Percentiles rank a stretch among this genome's conserved stretches.
Conservation (phyloP, 169 alveolate species). For the Theileria sp. region DNA sequence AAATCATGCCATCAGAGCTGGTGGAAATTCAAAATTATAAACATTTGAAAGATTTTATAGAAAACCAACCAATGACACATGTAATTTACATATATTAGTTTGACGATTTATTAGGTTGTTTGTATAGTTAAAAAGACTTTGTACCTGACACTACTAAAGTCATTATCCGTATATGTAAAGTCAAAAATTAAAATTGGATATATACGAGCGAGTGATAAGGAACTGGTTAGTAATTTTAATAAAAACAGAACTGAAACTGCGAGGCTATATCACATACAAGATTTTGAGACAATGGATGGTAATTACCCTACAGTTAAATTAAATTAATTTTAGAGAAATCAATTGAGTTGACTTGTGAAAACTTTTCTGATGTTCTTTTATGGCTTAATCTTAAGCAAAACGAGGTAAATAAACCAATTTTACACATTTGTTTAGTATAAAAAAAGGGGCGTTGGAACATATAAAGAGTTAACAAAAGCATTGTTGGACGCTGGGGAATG, state of each 20-base stretch:
- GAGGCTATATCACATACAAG: conserved; percentile 61
- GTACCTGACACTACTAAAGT: conserved; percentile 65
- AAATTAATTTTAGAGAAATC: conserved; percentile 22
- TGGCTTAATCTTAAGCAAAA: conserved; percentile 39
- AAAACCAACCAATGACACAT: conserved; percentile 18
- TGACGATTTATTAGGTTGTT: conserved; percentile 41
- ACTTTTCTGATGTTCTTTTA: conserved; percentile 41
- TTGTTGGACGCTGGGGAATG: conserved; percentile 72
- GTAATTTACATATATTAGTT: not conserved
- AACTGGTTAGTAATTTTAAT: conserved; percentile 48
- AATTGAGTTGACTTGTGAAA: conserved; percentile 28
- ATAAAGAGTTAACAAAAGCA: conserved; percentile 65
- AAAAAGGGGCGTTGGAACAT: conserved; percentile 20
- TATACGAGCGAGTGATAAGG: conserved; percentile 61
- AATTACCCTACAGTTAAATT: not conserved
- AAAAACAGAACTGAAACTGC: conserved; percentile 57
- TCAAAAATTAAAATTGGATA: conserved; percentile 63
- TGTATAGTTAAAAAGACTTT: conserved; percentile 64
- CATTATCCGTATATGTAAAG: conserved; percentile 64
- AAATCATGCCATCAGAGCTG: conserved; percentile 40
- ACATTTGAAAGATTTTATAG: conserved; percentile 15
- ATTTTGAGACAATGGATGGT: conserved; percentile 31
- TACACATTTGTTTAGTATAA: conserved; percentile 9
- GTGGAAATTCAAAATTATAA: conserved; percentile 23
- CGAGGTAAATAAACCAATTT: conserved; percentile 23